Percentiles rank a stretch among this genome's conserved stretches.
These are phyloP conservation scores for Eucalyptus albens DNA, from an alignment of 345 rosid species.

Conservation along the genomic window DNA sequence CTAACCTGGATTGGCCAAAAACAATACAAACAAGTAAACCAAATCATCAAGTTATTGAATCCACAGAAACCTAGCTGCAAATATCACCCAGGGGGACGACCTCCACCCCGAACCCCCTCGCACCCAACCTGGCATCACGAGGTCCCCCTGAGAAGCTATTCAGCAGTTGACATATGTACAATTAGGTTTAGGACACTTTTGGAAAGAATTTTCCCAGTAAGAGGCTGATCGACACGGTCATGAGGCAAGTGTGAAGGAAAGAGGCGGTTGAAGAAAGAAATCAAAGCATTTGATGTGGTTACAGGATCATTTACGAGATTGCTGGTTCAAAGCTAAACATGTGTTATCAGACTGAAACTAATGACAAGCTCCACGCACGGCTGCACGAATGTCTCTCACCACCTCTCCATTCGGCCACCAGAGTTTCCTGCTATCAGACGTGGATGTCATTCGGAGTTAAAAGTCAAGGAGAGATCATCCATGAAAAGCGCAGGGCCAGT, in stretches of 20 bases:
- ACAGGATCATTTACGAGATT: background rate
- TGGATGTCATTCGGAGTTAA: background rate
- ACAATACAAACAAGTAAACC: too few species aligned
- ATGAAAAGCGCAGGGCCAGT: background rate
- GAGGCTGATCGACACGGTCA: background rate
- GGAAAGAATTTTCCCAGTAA: background rate
- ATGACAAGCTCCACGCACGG: background rate
- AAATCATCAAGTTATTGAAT: too few species aligned
- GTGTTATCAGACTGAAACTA: background rate
- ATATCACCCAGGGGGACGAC: too few species aligned
- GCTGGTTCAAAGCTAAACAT: background rate
- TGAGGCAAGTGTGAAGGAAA: background rate
- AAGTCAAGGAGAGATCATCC: background rate
- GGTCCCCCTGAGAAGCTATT: too few species aligned
- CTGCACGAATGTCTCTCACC: background rate
- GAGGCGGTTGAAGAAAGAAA: background rate
- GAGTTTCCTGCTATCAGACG: background rate
- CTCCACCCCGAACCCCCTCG: too few species aligned
- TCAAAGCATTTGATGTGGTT: background rate
- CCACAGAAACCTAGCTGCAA: too few species aligned
- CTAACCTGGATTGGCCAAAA: too few species aligned
- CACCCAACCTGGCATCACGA: too few species aligned
- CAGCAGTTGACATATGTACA: background rate
- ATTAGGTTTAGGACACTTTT: background rate
- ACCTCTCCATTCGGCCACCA: background rate